Percentiles rank a stretch among this genome's conserved stretches.
phyloP scores from a whole-genome alignment of 1,139 yeast species.

The Wickerhamiella pararugosa region DNA sequence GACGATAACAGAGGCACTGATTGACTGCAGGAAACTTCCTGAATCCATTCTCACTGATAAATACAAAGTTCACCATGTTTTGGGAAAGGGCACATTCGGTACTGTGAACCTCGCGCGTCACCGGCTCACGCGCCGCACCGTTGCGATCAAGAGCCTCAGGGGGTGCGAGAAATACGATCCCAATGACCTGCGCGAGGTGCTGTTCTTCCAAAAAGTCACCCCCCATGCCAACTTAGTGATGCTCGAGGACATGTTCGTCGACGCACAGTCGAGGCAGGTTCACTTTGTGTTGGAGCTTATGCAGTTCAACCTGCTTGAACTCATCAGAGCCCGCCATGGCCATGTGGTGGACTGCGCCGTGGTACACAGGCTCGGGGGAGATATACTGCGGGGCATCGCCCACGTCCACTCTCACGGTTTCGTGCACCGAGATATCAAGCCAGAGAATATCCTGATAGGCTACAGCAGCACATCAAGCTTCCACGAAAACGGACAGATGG shows the following conservation, averaged over 20 bases:
- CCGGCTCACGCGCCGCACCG: conserved; percentile 20
- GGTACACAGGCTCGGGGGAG: conserved; percentile 46
- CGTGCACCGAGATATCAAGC: conserved; percentile 87
- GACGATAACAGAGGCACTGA: too few species aligned
- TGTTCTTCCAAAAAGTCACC: conserved; percentile 54
- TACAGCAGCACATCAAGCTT: conserved; percentile 25
- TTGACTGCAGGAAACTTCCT: too few species aligned
- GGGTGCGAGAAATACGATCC: conserved; percentile 42
- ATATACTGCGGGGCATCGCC: conserved; percentile 56
- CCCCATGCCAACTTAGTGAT: conserved; percentile 60
- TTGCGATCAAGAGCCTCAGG: conserved; percentile 77
- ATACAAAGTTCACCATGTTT: not conserved
- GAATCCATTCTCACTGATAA: too few species aligned
- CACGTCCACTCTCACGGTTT: conserved; percentile 67
- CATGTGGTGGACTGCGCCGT: conserved; percentile 42
- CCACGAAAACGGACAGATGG: conserved; percentile 31
- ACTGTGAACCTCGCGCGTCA: conserved; percentile 11
- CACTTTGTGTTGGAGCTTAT: conserved; percentile 83
- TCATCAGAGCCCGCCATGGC: conserved; percentile 28
- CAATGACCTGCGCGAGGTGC: conserved; percentile 54
- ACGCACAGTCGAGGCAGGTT: conserved; percentile 38
- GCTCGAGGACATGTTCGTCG: conserved; percentile 66
- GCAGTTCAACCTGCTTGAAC: conserved; percentile 66
- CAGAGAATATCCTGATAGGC: conserved; percentile 71
- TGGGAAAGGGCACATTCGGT: conserved; percentile 17